A percentile compares a stretch with the other conserved stretches of the same genome.
These are phyloP conservation scores for Epichloe scottii DNA, from an alignment of 2,329 filamentous ascomycete genomes.

Conservation along the genomic window DNA sequence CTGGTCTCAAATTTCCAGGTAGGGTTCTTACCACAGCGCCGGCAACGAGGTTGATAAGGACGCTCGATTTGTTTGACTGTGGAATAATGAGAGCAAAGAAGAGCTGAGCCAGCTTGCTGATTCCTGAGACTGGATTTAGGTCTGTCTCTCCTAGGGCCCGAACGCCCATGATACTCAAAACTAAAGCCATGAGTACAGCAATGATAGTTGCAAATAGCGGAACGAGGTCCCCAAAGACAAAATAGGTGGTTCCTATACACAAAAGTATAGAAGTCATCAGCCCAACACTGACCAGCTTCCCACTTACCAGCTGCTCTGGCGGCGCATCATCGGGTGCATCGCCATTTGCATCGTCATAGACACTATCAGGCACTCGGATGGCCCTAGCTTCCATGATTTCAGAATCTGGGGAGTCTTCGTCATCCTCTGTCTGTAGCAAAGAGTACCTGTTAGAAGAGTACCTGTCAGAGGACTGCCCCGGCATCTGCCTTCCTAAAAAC, in stretches of 20 bases:
- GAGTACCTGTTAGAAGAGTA: slow-evolving; percentile 17
- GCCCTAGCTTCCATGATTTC: background rate
- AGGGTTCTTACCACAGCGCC: slow-evolving; percentile 53
- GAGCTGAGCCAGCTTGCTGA: slow-evolving; percentile 90
- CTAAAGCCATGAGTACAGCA: slow-evolving; percentile 72
- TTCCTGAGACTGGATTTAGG: slow-evolving; percentile 89
- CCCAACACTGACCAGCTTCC: slow-evolving; percentile 57
- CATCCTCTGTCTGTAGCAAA: slow-evolving; percentile 8
- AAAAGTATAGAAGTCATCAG: slow-evolving; percentile 65
- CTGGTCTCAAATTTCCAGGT: too few relatives aligned
- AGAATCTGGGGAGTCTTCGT: background rate
- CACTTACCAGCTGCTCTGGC: slow-evolving; percentile 66
- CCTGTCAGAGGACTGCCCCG: slow-evolving; percentile 5
- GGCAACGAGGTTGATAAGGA: slow-evolving; percentile 91
- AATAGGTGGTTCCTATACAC: slow-evolving; percentile 69
- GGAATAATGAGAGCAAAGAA: slow-evolving; percentile 89
- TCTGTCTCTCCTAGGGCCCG: slow-evolving; percentile 70
- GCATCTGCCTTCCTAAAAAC: background rate
- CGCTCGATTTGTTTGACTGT: slow-evolving; percentile 63
- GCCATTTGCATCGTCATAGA: slow-evolving; percentile 8
- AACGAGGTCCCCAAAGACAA: slow-evolving; percentile 74
- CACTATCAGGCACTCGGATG: background rate
- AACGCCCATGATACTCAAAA: slow-evolving; percentile 64
- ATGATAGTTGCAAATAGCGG: slow-evolving; percentile 63
- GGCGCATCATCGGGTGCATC: slow-evolving; percentile 65